These are phyloP conservation scores for Taphrina pruni DNA, from an alignment of 1,139 yeast genomes.

Conservation along the genomic window DNA sequence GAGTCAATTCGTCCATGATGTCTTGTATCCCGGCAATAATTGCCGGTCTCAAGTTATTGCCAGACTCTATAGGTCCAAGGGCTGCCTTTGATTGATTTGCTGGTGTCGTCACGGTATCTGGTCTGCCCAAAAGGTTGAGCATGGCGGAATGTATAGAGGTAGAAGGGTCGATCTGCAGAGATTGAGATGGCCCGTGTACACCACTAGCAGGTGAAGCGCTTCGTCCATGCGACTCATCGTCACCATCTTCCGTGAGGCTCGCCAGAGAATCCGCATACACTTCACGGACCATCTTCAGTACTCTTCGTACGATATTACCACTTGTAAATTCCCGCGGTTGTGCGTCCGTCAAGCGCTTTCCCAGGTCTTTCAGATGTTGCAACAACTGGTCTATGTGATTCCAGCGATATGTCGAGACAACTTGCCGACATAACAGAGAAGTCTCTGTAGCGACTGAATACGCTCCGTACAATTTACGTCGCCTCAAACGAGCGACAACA, in stretches of 20 bases:
- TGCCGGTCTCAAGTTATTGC: slow-evolving; percentile 67
- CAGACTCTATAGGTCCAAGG: slow-evolving; percentile 11
- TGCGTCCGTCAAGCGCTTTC: slow-evolving; percentile 53
- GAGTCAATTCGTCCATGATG: slow-evolving; percentile 86
- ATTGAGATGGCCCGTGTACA: slow-evolving; percentile 4
- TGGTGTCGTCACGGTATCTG: slow-evolving; percentile 7
- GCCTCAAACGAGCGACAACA: slow-evolving; percentile 53
- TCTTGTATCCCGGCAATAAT: slow-evolving; percentile 94
- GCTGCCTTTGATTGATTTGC: not conserved
- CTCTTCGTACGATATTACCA: slow-evolving; percentile 90
- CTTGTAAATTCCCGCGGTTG: slow-evolving; percentile 72
- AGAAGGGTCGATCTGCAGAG: slow-evolving; percentile 16
- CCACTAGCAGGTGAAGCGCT: slow-evolving; percentile 3
- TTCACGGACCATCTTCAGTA: slow-evolving; percentile 84
- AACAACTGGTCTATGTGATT: slow-evolving; percentile 74
- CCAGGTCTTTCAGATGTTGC: slow-evolving; percentile 63
- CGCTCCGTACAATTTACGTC: slow-evolving; percentile 76
- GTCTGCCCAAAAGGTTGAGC: slow-evolving; percentile 42
- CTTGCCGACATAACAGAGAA: slow-evolving; percentile 83
- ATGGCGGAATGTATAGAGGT: slow-evolving; percentile 42
- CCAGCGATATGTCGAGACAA: slow-evolving; percentile 91
- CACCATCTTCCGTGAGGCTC: slow-evolving; percentile 15
- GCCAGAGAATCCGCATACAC: slow-evolving; percentile 64
- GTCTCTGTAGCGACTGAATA: slow-evolving; percentile 83
- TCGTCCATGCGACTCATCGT: slow-evolving; percentile 1